Evolutionary conservation across 441 rosid genomes (phyloP).

Genomic region (Kokia cookei): DNA sequence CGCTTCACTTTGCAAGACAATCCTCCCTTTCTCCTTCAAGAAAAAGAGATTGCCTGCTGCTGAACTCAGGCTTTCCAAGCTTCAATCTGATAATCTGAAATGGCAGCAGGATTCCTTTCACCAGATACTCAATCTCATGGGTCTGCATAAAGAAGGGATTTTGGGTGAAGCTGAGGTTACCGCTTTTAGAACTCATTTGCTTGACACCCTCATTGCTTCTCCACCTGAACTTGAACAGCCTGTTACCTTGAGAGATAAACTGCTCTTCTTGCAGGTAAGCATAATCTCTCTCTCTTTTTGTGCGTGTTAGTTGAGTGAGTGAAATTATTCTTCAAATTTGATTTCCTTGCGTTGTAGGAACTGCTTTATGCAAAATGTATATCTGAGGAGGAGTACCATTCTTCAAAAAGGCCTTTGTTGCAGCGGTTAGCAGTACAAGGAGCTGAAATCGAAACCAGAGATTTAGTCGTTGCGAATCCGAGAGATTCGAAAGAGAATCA

Average conservation of each 20-base stretch:
- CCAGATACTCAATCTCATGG: constrained; percentile 69
- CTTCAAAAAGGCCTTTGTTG: constrained; percentile 63
- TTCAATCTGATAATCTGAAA: constrained; percentile 66
- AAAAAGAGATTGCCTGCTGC: constrained; percentile 43
- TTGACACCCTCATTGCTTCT: constrained; percentile 53
- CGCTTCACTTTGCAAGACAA: constrained; percentile 68
- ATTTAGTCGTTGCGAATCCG: constrained; percentile 32
- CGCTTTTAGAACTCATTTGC: constrained; percentile 53
- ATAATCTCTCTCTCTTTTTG: too few relatives aligned
- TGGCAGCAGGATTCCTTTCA: constrained; percentile 84
- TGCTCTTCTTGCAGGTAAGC: constrained; percentile 64
- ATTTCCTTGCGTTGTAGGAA: constrained; percentile 29
- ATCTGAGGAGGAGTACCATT: constrained; percentile 60
- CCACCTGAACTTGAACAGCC: constrained; percentile 49
- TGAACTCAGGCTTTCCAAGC: constrained; percentile 48
- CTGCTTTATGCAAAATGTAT: constrained; percentile 66
- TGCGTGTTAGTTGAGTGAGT: background rate
- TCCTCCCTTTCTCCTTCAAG: constrained; percentile 69
- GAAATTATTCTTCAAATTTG: background rate
- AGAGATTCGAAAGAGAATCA: constrained; percentile 26
- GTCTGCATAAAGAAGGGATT: constrained; percentile 61
- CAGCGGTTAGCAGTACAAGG: constrained; percentile 70
- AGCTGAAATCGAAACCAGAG: constrained; percentile 56
- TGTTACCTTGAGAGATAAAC: constrained; percentile 46
- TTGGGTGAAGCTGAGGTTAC: constrained; percentile 45